These are phyloP conservation scores for Glycyrrhiza uralensis DNA, from an alignment of 306 rosid genomes.

Conservation along the genomic window DNA sequence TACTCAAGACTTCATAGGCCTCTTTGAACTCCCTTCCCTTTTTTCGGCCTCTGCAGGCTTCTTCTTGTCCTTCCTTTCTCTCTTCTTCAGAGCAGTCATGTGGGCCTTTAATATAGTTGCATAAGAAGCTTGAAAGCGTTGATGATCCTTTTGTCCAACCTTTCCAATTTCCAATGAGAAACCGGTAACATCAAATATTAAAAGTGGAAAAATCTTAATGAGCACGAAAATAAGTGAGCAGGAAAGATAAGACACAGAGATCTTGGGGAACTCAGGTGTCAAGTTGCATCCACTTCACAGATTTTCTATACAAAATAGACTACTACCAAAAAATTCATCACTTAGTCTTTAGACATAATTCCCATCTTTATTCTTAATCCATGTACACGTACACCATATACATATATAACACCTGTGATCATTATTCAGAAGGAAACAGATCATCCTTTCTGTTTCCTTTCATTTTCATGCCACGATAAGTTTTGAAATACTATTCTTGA, in stretches of 20 bases:
- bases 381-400: background rate
- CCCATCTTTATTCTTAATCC: background rate
- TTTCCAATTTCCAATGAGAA: slow-evolving; percentile 44
- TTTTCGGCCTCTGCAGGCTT: slow-evolving; percentile 65
- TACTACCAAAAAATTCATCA: background rate
- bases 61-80: slow-evolving; percentile 96
- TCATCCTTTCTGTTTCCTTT: background rate
- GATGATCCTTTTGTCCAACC: slow-evolving; percentile 97
- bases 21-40: slow-evolving; percentile 48
- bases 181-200: background rate
- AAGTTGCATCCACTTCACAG: background rate
- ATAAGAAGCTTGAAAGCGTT: slow-evolving; percentile 94
- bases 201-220: background rate
- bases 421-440: background rate
- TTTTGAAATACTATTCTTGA: background rate
- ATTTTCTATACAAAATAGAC: background rate
- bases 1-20: slow-evolving; percentile 38
- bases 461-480: background rate
- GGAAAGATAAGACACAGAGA: background rate
- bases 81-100: slow-evolving; percentile 95
- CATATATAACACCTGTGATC: background rate
- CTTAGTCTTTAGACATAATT: background rate
- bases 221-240: slow-evolving; percentile 6
- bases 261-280: background rate
- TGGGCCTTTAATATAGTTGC: slow-evolving; percentile 94